Evolutionary conservation across 208 protist genomes (phyloP).

Genomic region (Trypanosoma boissoni): DNA sequence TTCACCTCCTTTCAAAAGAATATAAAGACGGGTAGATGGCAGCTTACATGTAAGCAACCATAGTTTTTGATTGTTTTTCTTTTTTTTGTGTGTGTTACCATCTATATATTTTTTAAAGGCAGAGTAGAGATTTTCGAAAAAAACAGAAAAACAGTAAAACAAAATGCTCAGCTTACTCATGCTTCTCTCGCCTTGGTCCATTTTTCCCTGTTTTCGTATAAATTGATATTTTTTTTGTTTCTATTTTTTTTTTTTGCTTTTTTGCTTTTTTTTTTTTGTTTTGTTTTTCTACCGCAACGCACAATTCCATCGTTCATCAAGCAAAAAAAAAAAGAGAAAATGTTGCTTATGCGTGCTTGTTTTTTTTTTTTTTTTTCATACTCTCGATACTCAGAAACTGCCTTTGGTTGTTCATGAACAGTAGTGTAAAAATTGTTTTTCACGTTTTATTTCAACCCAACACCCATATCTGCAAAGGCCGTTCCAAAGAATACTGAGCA

Average conservation of each 20-base stretch:
- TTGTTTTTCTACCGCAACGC: neutral
- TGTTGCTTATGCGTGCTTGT: neutral
- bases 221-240: neutral
- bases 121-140: too few species aligned
- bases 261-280: neutral
- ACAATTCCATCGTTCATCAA: too few species aligned
- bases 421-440: too few species aligned
- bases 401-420: too few species aligned
- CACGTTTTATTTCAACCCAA: too few species aligned
- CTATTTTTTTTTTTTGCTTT: neutral
- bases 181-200: too few species aligned
- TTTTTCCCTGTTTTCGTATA: too few species aligned
- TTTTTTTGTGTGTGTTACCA: constrained; percentile 1
- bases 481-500: too few species aligned
- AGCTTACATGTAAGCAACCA: neutral
- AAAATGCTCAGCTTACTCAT: too few species aligned
- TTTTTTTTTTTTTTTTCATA: neutral
- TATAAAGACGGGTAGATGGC: neutral
- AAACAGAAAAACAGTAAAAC: too few species aligned
- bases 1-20: constrained; percentile 1
- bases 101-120: too few species aligned
- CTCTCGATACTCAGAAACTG: neutral
- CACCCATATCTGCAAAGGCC: too few species aligned
- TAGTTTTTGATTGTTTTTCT: constrained; percentile 6
- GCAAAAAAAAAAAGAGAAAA: constrained; percentile 8